phyloP scores from a whole-genome alignment of 305 asterid species.

The Plantago coronopus region DNA sequence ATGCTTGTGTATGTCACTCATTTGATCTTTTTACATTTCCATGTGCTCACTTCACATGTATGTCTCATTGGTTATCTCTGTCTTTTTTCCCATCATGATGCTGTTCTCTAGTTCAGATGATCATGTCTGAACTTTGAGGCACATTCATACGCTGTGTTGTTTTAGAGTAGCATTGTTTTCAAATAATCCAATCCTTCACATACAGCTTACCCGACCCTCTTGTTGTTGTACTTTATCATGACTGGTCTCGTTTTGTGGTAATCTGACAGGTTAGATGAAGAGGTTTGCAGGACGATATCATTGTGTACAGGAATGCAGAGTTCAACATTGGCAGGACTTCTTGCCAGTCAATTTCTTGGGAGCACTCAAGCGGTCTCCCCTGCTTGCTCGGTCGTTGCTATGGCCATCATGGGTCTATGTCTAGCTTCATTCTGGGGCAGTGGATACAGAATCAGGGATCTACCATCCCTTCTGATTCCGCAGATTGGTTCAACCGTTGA shows the following conservation, averaged over 20 bases:
- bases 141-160: too few species aligned
- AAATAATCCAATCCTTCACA: not conserved
- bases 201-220: constrained; percentile 4
- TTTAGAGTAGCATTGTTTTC: too few species aligned
- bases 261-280: constrained; percentile 67
- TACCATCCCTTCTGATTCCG: constrained; percentile 33
- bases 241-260: constrained; percentile 33
- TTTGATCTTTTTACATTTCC: not conserved
- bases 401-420: constrained; percentile 97
- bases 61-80: not conserved
- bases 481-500: constrained; percentile 36
- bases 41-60: not conserved
- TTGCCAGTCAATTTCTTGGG: constrained; percentile 85
- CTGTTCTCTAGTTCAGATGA: not conserved
- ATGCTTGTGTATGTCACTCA: not conserved
- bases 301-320: constrained; percentile 97
- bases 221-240: not conserved
- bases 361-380: constrained; percentile 86
- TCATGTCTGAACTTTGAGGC: too few species aligned
- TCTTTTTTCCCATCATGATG: not conserved
- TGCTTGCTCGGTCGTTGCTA: constrained; percentile 90
- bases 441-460: constrained; percentile 61
- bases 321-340: constrained; percentile 91
- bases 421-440: constrained; percentile 96
- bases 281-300: constrained; percentile 71